These are phyloP conservation scores for Vitellaria paradoxa DNA, from an alignment of 179 eudicot species.

Conservation along the genomic window DNA sequence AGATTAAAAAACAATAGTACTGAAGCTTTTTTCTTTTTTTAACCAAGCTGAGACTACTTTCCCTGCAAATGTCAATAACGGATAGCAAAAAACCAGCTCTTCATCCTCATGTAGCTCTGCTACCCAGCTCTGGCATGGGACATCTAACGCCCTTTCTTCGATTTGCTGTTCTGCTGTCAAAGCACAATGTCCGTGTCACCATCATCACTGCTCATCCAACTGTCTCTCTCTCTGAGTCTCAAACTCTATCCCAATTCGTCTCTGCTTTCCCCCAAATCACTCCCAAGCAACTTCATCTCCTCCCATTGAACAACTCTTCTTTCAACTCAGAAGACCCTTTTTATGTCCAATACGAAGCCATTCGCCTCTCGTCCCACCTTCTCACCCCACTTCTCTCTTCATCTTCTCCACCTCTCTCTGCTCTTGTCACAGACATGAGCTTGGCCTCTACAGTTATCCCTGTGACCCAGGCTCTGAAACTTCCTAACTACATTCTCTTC, in stretches of 20 bases:
- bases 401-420: slow-evolving; percentile 37
- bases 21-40: neutral
- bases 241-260: slow-evolving; percentile 22
- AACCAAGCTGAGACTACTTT: neutral
- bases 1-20: neutral
- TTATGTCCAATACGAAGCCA: slow-evolving; percentile 32
- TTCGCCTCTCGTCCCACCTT: slow-evolving; percentile 35
- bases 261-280: slow-evolving; percentile 13
- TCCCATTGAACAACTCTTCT: slow-evolving; percentile 22
- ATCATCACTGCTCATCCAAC: slow-evolving; percentile 40
- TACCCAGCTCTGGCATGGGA: slow-evolving; percentile 58
- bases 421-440: slow-evolving; percentile 36
- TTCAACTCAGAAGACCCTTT: slow-evolving; percentile 38
- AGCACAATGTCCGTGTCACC: slow-evolving; percentile 25
- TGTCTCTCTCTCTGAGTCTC: slow-evolving; percentile 25
- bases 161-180: slow-evolving; percentile 43
- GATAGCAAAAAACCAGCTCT: neutral
- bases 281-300: slow-evolving; percentile 11
- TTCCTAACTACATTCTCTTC: slow-evolving; percentile 24
- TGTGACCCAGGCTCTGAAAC: slow-evolving; percentile 14
- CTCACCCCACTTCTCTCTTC: slow-evolving; percentile 33
- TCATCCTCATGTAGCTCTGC: slow-evolving; percentile 38
- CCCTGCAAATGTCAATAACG: slow-evolving; percentile 8
- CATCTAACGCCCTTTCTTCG: slow-evolving; percentile 61
- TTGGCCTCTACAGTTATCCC: slow-evolving; percentile 21